These are phyloP conservation scores for Diplodia mutila DNA, from an alignment of 2,329 filamentous ascomycete species.

Conservation along the genomic window DNA sequence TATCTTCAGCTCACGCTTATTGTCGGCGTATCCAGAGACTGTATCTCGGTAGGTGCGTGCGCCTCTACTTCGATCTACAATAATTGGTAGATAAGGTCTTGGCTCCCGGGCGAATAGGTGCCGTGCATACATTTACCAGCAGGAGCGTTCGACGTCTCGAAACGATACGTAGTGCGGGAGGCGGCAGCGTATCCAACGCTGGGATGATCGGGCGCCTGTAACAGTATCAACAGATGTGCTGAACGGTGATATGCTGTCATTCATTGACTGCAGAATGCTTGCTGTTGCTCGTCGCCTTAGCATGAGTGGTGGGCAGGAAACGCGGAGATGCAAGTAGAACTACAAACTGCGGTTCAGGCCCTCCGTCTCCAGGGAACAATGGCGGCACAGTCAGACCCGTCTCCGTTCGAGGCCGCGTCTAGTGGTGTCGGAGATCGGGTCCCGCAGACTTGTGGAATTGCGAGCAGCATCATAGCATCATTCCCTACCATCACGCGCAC, in stretches of 20 bases:
- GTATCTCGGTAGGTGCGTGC: not conserved
- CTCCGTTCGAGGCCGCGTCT: not conserved
- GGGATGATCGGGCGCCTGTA: not conserved
- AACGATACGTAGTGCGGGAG: not conserved
- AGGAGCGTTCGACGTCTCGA: not conserved
- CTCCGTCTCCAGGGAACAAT: not conserved
- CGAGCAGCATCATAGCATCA: not conserved
- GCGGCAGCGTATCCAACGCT: not conserved
- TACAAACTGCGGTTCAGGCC: not conserved
- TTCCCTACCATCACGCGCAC: slow-evolving; percentile 6
- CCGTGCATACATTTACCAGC: not conserved
- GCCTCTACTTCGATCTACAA: not conserved
- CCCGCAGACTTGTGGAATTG: not conserved
- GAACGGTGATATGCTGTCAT: not conserved
- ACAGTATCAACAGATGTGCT: not conserved
- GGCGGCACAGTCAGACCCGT: not conserved
- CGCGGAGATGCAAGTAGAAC: not conserved
- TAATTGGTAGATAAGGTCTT: slow-evolving; percentile 12
- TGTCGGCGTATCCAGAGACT: not conserved
- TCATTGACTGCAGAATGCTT: not conserved
- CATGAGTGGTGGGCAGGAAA: not conserved
- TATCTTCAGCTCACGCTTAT: not conserved
- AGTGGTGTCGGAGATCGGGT: not conserved
- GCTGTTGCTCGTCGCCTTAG: not conserved
- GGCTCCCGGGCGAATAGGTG: not conserved